Conservation (phyloP, 202 grass and related monocot genomes). For the Bolboschoenoplectus hybrid region DNA sequence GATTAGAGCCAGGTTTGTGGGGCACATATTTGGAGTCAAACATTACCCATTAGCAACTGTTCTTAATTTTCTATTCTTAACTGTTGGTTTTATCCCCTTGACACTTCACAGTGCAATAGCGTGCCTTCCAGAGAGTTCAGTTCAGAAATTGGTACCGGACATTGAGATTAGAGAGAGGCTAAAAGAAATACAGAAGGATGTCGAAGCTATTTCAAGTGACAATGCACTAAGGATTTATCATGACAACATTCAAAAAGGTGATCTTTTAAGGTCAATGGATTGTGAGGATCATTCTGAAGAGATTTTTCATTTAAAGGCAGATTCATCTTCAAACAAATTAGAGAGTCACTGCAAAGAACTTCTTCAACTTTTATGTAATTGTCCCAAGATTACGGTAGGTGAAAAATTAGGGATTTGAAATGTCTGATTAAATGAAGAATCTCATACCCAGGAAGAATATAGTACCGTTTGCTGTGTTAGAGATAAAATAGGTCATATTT, state of each 20-base stretch:
- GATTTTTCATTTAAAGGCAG: conserved; percentile 31
- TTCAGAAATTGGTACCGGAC: conserved; percentile 56
- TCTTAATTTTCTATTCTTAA: neutral
- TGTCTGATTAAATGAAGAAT: conserved; percentile 26
- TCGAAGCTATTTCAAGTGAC: conserved; percentile 62
- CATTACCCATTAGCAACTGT: neutral
- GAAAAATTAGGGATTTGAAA: conserved; percentile 50
- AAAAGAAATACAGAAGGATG: conserved; percentile 42
- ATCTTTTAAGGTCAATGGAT: conserved; percentile 32
- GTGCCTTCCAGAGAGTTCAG: conserved; percentile 57
- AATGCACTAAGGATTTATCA: conserved; percentile 60
- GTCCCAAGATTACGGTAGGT: conserved; percentile 51
- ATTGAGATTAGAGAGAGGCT: conserved; percentile 53
- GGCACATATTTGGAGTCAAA: neutral
- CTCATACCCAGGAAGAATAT: neutral
- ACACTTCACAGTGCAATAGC: conserved; percentile 59
- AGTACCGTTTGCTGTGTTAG: neutral
- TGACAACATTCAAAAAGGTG: conserved; percentile 44
- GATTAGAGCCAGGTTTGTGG: neutral
- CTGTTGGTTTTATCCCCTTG: neutral
- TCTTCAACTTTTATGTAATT: conserved; percentile 50
- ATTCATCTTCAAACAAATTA: conserved; percentile 49
- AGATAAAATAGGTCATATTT: neutral
- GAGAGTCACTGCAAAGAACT: conserved; percentile 48
- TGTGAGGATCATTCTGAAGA: conserved; percentile 30